A percentile compares a stretch with the other conserved stretches of the same genome.
phyloP scores from a whole-genome alignment of 2,329 filamentous ascomycete genomes.

The Xylaria sp. region DNA sequence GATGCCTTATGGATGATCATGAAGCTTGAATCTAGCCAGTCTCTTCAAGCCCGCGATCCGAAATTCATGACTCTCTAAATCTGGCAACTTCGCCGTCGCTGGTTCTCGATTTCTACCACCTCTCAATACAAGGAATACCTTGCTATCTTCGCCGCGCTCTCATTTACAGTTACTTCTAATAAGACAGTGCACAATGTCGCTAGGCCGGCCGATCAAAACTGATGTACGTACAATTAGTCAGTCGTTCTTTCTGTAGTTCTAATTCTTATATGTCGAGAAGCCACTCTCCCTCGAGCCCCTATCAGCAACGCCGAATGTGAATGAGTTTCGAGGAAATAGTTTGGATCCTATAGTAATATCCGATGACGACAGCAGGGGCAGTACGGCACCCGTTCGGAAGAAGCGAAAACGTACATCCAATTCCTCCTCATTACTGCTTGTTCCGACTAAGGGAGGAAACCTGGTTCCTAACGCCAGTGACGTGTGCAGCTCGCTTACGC shows the following conservation, averaged over 20 bases:
- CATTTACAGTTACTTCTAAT: too few species aligned
- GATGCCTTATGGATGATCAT: too few species aligned
- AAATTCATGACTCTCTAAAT: too few species aligned
- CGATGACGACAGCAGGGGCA: not conserved
- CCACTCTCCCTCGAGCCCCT: too few species aligned
- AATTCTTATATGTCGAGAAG: not conserved
- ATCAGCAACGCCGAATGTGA: not conserved
- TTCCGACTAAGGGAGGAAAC: not conserved
- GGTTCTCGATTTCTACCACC: not conserved
- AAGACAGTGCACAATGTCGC: not conserved
- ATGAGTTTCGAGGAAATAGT: not conserved
- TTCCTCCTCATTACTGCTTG: not conserved
- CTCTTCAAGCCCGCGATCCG: too few species aligned
- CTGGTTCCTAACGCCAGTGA: not conserved
- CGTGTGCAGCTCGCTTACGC: not conserved
- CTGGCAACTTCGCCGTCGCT: not conserved
- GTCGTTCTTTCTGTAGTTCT: not conserved
- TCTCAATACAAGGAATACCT: not conserved
- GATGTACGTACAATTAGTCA: conserved; percentile 1
- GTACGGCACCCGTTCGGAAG: not conserved
- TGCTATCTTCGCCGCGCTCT: not conserved
- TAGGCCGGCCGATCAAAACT: not conserved
- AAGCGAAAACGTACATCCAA: not conserved
- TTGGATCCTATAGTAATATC: conserved; percentile 13
- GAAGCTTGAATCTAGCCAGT: too few species aligned